Conservation (phyloP, 371 early-diverging fungal genomes). For the Mortierella sp. region DNA sequence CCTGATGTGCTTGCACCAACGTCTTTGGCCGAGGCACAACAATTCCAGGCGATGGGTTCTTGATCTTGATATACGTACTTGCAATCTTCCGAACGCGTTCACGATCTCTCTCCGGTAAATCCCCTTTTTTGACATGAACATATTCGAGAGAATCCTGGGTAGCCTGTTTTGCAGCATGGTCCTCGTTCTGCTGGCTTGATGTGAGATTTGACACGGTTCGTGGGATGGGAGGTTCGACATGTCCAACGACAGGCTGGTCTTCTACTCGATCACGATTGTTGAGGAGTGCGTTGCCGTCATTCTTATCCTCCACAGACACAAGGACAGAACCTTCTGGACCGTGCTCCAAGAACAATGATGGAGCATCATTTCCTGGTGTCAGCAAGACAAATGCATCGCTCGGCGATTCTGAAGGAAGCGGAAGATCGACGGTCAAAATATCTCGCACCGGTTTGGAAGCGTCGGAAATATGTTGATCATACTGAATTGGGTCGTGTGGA, state of each 20-base stretch:
- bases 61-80: conserved; percentile 23
- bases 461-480: too few species aligned
- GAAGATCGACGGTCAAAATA: too few species aligned
- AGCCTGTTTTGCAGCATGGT: too few species aligned
- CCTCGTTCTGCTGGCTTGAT: too few species aligned
- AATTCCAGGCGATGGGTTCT: conserved; percentile 9
- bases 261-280: too few species aligned
- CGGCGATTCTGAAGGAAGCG: conserved; percentile 35
- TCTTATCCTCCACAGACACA: not conserved
- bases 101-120: conserved; percentile 4
- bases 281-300: too few species aligned
- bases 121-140: conserved; percentile 19
- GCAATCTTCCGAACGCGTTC: conserved; percentile 26
- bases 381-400: conserved; percentile 29
- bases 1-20: not conserved
- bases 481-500: too few species aligned
- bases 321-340: conserved; percentile 13
- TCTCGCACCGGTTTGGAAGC: too few species aligned
- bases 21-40: conserved; percentile 18
- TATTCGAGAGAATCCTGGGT: too few species aligned
- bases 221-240: too few species aligned
- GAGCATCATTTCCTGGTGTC: conserved; percentile 2
- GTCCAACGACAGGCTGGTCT: too few species aligned
- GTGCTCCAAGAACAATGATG: conserved; percentile 5
- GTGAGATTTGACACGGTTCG: conserved; percentile 18